A percentile compares a stretch with the other conserved stretches of the same genome.
Evolutionary conservation across 306 rosid genomes (phyloP).

Genomic region (Quercus alba): DNA sequence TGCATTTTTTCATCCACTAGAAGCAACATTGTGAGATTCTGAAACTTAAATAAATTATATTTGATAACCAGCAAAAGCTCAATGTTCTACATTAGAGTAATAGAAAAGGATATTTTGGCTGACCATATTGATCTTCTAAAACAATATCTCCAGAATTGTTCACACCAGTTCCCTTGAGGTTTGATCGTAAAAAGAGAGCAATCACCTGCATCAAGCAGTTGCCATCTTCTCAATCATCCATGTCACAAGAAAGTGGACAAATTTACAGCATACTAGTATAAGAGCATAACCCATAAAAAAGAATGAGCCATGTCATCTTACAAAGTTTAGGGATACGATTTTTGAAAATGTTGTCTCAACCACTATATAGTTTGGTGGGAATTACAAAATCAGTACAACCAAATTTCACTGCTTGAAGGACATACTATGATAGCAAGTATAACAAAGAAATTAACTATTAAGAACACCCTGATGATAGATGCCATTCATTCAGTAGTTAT

Average conservation of each 20-base stretch:
- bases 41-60: too few species aligned
- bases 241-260: constrained; percentile 9
- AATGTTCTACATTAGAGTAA: constrained; percentile 3
- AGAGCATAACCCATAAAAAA: neutral
- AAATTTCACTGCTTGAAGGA: neutral
- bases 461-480: neutral
- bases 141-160: constrained; percentile 23
- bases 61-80: neutral
- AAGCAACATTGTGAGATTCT: neutral
- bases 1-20: neutral
- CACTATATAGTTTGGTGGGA: neutral
- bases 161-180: constrained; percentile 49
- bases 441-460: neutral
- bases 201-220: constrained; percentile 57
- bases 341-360: neutral
- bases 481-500: neutral
- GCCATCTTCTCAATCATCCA: constrained; percentile 22
- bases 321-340: neutral
- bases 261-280: neutral
- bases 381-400: neutral
- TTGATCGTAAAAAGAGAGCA: constrained; percentile 82
- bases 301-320: neutral
- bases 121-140: constrained; percentile 48
- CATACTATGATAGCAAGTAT: neutral
- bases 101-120: constrained; percentile 24